phyloP scores from a whole-genome alignment of 1,284 basidiomycete species.

The Limonomyces culmigenus region DNA sequence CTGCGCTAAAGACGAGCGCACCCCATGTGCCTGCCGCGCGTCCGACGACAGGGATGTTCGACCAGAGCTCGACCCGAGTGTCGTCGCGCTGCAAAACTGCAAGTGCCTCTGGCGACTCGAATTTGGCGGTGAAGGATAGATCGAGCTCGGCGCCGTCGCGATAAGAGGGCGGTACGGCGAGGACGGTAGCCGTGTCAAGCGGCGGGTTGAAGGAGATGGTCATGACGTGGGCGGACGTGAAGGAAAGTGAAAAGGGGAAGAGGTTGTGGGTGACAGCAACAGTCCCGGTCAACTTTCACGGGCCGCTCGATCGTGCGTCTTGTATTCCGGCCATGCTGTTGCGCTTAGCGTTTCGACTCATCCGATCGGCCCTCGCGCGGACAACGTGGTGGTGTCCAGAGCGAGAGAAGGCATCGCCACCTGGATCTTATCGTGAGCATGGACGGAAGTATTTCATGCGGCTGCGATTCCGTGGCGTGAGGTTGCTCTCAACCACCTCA shows the following conservation, averaged over 20 bases:
- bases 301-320: no score
- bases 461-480: no score
- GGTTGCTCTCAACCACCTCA: no score
- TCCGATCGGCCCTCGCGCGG: no score
- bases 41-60: slow-evolving; percentile 18
- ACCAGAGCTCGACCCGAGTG: slow-evolving; percentile 28
- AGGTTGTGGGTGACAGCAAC: no score
- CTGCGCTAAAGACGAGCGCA: slow-evolving; percentile 18
- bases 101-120: slow-evolving; percentile 16
- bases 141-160: slow-evolving; percentile 7
- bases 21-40: slow-evolving; percentile 18
- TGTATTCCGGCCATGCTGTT: no score
- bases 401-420: no score
- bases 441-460: no score
- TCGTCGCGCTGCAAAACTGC: slow-evolving; percentile 15
- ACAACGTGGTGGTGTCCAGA: no score
- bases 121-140: slow-evolving; percentile 21
- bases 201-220: slow-evolving; percentile 2
- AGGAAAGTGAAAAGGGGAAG: background rate
- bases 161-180: slow-evolving; percentile 7
- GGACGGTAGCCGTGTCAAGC: slow-evolving; percentile 1
- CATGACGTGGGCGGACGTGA: background rate
- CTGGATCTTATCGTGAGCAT: no score
- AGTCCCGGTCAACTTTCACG: no score
- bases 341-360: no score